phyloP scores from a whole-genome alignment of 169 alveolate genomes.

The Theileria parva region DNA sequence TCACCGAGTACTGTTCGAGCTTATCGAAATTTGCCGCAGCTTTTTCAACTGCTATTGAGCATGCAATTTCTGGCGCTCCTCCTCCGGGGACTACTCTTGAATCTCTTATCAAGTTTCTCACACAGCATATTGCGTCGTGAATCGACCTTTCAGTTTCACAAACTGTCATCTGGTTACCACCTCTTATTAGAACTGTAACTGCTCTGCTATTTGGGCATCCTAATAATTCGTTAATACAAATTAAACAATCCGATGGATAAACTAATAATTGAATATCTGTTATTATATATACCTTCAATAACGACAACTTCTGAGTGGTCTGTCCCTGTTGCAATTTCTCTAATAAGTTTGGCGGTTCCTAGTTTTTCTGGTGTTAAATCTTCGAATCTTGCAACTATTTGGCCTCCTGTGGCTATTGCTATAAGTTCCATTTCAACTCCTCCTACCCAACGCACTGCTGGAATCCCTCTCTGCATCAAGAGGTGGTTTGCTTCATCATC shows the following conservation, averaged over 20 bases:
- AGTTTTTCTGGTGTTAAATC: constrained; percentile 91
- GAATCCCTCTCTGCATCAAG: constrained; percentile 84
- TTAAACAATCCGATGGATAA: background rate
- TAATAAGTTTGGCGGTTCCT: constrained; percentile 92
- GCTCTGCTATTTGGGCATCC: constrained; percentile 90
- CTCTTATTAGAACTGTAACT: constrained; percentile 94
- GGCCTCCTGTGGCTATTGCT: constrained; percentile 99
- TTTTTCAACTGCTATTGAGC: constrained; percentile 89
- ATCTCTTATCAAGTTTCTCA: constrained; percentile 87
- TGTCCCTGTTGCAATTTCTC: constrained; percentile 93
- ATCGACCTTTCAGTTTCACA: constrained; percentile 97
- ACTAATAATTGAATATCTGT: background rate
- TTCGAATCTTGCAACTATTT: constrained; percentile 95
- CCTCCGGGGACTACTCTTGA: constrained; percentile 95
- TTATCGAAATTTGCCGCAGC: constrained; percentile 90
- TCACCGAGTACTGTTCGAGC: constrained; percentile 96
- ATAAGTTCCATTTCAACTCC: constrained; percentile 99
- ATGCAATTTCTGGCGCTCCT: constrained; percentile 96
- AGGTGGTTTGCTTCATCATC: constrained; percentile 98
- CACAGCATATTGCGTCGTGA: constrained; percentile 98
- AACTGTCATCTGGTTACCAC: constrained; percentile 95
- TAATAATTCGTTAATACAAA: background rate
- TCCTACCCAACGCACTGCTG: constrained; percentile 99
- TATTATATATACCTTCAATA: constrained; percentile 85
- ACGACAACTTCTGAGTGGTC: constrained; percentile 92